Evolutionary conservation across 345 rosid species (phyloP).

Genomic region (Tarenaya hassleriana): DNA sequence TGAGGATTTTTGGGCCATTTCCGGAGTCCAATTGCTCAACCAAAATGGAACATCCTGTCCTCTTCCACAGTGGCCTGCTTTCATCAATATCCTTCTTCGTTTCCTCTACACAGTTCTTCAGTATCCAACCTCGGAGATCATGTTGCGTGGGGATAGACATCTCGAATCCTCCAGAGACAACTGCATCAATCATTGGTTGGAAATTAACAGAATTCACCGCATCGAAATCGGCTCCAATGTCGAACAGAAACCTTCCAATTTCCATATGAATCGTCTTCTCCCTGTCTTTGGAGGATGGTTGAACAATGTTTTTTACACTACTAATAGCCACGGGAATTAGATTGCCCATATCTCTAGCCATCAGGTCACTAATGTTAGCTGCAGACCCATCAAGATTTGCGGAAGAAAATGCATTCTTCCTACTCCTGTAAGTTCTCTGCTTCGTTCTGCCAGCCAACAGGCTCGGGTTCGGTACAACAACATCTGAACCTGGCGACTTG

Average conservation of each 20-base stretch:
- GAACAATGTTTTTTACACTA: conserved; percentile 27
- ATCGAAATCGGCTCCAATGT: conserved; percentile 70
- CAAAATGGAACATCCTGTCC: conserved; percentile 69
- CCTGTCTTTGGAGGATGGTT: conserved; percentile 29
- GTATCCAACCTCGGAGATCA: conserved; percentile 63
- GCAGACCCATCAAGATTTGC: conserved; percentile 26
- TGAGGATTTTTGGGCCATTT: conserved; percentile 42
- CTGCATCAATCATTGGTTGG: conserved; percentile 58
- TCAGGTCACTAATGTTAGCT: conserved; percentile 15
- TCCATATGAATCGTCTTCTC: conserved; percentile 44
- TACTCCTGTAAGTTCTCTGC: conserved; percentile 35
- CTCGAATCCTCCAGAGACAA: conserved; percentile 49
- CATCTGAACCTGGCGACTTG: conserved; percentile 20
- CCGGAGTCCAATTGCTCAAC: conserved; percentile 55
- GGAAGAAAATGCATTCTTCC: conserved; percentile 35
- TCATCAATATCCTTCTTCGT: conserved; percentile 45
- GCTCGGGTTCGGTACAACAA: conserved; percentile 22
- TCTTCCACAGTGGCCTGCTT: conserved; percentile 45
- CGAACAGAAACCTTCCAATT: conserved; percentile 58
- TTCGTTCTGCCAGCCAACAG: conserved; percentile 22
- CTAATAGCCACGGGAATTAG: conserved; percentile 33
- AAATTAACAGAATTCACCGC: conserved; percentile 61
- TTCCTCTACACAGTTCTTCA: conserved; percentile 70
- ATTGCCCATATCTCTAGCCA: conserved; percentile 31
- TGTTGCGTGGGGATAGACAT: conserved; percentile 45